phyloP scores from a whole-genome alignment of 768 basidiomycete genomes.

The Leccinum boreale region DNA sequence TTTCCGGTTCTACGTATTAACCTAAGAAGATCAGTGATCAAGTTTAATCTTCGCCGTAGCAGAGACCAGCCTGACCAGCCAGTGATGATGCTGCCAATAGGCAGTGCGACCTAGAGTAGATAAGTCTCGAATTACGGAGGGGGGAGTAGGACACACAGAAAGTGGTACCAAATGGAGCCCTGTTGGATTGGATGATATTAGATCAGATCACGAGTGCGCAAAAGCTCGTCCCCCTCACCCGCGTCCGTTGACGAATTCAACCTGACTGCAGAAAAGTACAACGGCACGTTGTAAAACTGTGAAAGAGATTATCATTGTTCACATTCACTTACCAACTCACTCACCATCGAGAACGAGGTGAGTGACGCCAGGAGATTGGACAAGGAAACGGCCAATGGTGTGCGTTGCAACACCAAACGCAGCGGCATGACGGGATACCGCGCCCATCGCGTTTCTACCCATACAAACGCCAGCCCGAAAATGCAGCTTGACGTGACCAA shows the following conservation, averaged over 20 bases:
- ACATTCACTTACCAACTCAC: conserved; percentile 2
- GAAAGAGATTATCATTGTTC: too few species aligned
- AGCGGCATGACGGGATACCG: conserved; percentile 91
- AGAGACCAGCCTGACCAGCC: conserved; percentile 60
- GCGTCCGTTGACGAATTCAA: too few species aligned
- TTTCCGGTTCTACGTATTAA: too few species aligned
- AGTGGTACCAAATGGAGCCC: conserved; percentile 25
- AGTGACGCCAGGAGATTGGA: conserved; percentile 76
- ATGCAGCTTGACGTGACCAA: conserved; percentile 57
- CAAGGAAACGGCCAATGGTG: conserved; percentile 76
- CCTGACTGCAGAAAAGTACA: too few species aligned
- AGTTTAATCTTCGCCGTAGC: not conserved
- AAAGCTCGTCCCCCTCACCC: too few species aligned
- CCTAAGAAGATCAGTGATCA: too few species aligned
- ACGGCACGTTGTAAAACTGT: too few species aligned
- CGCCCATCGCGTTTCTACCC: conserved; percentile 76
- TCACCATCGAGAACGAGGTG: conserved; percentile 76
- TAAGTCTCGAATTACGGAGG: conserved; percentile 10
- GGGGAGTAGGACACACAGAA: conserved; percentile 50
- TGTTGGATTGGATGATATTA: too few species aligned
- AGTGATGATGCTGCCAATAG: conserved; percentile 80
- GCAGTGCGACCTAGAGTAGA: conserved; percentile 62
- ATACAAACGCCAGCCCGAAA: conserved; percentile 58
- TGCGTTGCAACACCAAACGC: conserved; percentile 69
- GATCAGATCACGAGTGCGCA: too few species aligned